Evolutionary conservation across 139 green algal genomes (phyloP).

Genomic region (Auxenochlorella pyrenoidosa): DNA sequence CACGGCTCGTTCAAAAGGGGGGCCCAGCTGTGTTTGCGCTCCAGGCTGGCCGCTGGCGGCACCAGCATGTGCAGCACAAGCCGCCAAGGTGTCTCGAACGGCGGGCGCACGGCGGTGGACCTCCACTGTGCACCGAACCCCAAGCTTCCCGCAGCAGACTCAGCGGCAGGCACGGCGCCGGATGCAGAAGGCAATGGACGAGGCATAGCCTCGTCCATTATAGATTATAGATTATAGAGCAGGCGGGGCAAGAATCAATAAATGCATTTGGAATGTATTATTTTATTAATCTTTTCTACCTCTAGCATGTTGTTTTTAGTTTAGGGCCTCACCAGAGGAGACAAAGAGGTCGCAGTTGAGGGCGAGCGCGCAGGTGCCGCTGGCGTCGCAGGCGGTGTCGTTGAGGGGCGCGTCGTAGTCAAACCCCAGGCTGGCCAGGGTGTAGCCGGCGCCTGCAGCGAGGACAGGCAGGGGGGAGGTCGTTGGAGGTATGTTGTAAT

Average conservation of each 20-base stretch:
- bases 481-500: not conserved
- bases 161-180: not conserved
- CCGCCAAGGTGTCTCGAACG: not conserved
- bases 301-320: no score
- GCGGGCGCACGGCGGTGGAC: not conserved
- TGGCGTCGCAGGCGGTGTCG: slow-evolving; percentile 1
- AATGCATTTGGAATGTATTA: no score
- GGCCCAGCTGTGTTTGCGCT: not conserved
- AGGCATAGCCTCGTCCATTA: no score
- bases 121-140: not conserved
- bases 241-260: no score
- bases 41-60: not conserved
- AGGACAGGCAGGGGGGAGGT: not conserved
- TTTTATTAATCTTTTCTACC: no score
- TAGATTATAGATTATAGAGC: no score
- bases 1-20: no score
- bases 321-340: not conserved
- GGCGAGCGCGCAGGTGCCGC: not conserved
- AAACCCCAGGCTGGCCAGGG: not conserved
- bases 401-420: not conserved
- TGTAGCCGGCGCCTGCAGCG: not conserved
- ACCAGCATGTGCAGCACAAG: not conserved
- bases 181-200: not conserved
- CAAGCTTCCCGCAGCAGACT: not conserved
- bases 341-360: not conserved